Conservation (phyloP, 495 filamentous ascomycete genomes). For the Penicillium nucicola region DNA sequence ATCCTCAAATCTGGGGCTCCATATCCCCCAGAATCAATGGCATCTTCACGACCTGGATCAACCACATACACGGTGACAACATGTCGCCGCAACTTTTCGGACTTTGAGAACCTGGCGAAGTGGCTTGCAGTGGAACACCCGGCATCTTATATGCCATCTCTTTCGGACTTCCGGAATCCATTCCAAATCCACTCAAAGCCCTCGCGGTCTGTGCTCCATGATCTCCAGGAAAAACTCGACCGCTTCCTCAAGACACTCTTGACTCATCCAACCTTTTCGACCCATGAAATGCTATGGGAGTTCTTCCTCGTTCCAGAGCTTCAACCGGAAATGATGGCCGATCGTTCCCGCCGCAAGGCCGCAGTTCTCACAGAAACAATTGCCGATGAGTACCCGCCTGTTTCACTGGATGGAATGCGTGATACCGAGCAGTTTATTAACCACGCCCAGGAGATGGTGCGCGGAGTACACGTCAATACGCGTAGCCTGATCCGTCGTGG, state of each 20-base stretch:
- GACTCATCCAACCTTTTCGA: slow-evolving; percentile 88
- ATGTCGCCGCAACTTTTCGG: slow-evolving; percentile 80
- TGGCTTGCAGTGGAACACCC: slow-evolving; percentile 91
- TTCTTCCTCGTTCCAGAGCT: slow-evolving; percentile 97
- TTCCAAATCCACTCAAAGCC: slow-evolving; percentile 92
- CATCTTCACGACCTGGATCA: slow-evolving; percentile 35
- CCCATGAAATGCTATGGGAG: slow-evolving; percentile 98
- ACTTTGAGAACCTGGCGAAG: slow-evolving; percentile 88
- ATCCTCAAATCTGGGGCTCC: slow-evolving; percentile 87
- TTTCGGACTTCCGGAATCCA: slow-evolving; percentile 76
- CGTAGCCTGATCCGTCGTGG: slow-evolving; percentile 67
- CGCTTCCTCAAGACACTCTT: slow-evolving; percentile 82
- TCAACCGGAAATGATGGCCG: slow-evolving; percentile 83
- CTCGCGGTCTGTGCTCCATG: slow-evolving; percentile 78
- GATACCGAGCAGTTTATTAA: slow-evolving; percentile 92
- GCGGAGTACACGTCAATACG: slow-evolving; percentile 76
- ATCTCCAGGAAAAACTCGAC: slow-evolving; percentile 84
- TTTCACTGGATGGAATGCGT: slow-evolving; percentile 67
- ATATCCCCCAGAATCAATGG: slow-evolving; percentile 29
- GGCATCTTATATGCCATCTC: slow-evolving; percentile 85
- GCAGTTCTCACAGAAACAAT: slow-evolving; percentile 78
- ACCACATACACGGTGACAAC: slow-evolving; percentile 88
- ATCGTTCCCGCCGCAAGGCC: slow-evolving; percentile 83
- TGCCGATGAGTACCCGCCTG: slow-evolving; percentile 78
- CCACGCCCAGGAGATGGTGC: slow-evolving; percentile 83